Conservation (phyloP, 73 alveolate genomes). For the Tetrahymena malaccensis region DNA sequence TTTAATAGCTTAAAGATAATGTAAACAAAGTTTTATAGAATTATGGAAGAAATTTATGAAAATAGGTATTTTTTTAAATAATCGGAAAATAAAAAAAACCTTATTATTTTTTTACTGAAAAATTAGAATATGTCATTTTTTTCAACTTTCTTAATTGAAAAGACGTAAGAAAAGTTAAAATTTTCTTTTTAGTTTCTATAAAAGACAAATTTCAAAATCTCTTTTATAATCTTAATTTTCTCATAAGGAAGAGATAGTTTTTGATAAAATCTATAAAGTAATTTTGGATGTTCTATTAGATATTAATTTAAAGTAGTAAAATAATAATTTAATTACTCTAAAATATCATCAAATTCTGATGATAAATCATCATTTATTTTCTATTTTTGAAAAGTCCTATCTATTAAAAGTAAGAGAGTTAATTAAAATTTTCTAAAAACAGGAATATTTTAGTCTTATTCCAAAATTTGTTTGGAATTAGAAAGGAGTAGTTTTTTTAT, state of each 20-base stretch:
- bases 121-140: not conserved
- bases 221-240: not conserved
- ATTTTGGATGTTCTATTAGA: not conserved
- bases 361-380: not conserved
- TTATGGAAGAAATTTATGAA: too few species aligned
- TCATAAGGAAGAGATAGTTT: not conserved
- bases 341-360: not conserved
- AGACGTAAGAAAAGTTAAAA: not conserved
- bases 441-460: not conserved
- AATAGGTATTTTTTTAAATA: too few species aligned
- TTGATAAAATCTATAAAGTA: not conserved
- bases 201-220: too few species aligned
- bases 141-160: too few species aligned
- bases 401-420: too few species aligned
- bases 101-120: too few species aligned
- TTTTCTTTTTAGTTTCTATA: not conserved
- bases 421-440: not conserved
- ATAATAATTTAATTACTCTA: not conserved
- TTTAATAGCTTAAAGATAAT: too few species aligned
- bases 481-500: not conserved
- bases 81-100: too few species aligned
- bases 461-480: not conserved
- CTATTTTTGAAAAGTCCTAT: not conserved
- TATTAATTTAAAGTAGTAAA: not conserved
- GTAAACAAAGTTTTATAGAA: too few species aligned